A percentile compares a stretch with the other conserved stretches of the same genome.
These are phyloP conservation scores for Cladosporium austrohemisphaericum DNA, from an alignment of 2,329 filamentous ascomycete species.

Conservation along the genomic window DNA sequence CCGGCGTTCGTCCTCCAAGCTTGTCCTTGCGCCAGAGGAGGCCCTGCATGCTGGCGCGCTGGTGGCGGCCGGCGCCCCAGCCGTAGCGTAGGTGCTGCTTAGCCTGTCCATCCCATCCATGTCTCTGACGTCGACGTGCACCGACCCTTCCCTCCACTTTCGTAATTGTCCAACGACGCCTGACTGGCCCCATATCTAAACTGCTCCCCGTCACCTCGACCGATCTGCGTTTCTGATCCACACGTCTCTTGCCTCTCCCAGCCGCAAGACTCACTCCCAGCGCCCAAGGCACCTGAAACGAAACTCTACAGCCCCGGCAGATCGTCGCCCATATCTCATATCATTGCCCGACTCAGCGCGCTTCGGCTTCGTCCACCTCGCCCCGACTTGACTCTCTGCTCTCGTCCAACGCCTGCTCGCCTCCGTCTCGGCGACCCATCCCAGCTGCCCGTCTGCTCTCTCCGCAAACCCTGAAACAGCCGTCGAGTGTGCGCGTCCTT, in stretches of 20 bases:
- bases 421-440: conserved; percentile 49
- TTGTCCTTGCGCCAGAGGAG: conserved; percentile 6
- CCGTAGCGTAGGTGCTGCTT: too few species aligned
- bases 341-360: conserved; percentile 13
- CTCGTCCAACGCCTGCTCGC: conserved; percentile 32
- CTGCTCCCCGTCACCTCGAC: conserved; percentile 3
- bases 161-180: conserved; percentile 7
- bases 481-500: conserved; percentile 12
- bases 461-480: conserved; percentile 13
- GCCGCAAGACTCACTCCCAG: not conserved
- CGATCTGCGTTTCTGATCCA: conserved; percentile 13
- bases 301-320: conserved; percentile 1
- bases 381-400: conserved; percentile 12
- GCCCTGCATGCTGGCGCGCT: conserved; percentile 1
- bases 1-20: too few species aligned
- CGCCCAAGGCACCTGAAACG: not conserved
- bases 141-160: not conserved
- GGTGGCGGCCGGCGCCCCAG: not conserved
- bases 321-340: conserved; percentile 7
- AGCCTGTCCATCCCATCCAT: too few species aligned
- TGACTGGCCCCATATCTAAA: conserved; percentile 11
- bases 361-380: conserved; percentile 11
- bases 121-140: conserved; percentile 1
- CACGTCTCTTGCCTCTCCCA: conserved; percentile 12
- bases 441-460: conserved; percentile 1